These are phyloP conservation scores for Penicillium argentinense DNA, from an alignment of 495 filamentous ascomycete species.

Conservation along the genomic window DNA sequence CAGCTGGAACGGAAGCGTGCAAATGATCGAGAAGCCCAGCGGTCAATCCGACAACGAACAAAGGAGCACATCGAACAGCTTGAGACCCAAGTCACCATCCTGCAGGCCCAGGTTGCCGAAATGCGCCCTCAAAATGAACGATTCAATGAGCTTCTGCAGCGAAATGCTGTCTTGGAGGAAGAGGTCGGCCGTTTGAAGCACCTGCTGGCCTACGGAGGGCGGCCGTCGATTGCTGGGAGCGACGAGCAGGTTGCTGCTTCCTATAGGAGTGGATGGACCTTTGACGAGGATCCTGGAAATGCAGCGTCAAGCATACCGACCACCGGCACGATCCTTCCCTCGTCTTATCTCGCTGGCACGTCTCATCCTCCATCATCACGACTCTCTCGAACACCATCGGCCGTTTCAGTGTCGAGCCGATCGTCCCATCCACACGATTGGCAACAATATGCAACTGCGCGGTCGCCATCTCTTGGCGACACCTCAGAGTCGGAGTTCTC, in stretches of 20 bases:
- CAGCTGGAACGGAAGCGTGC: slow-evolving; percentile 63
- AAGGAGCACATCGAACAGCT: slow-evolving; percentile 59
- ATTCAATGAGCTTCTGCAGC: slow-evolving; percentile 49
- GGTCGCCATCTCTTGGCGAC: slow-evolving; percentile 20
- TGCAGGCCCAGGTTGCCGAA: slow-evolving; percentile 52
- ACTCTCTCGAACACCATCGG: slow-evolving; percentile 11
- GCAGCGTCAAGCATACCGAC: slow-evolving; percentile 4
- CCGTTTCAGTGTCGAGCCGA: slow-evolving; percentile 11
- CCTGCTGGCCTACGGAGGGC: slow-evolving; percentile 31
- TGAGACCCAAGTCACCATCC: slow-evolving; percentile 45
- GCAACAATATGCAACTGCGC: slow-evolving; percentile 18
- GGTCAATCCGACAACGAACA: slow-evolving; percentile 60
- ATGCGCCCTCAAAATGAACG: slow-evolving; percentile 47
- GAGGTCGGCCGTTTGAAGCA: slow-evolving; percentile 48
- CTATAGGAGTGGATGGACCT: slow-evolving; percentile 12
- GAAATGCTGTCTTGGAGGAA: slow-evolving; percentile 54
- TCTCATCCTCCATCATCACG: slow-evolving; percentile 9
- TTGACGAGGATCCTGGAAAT: slow-evolving; percentile 7
- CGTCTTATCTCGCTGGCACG: slow-evolving; percentile 14
- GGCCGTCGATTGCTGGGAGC: slow-evolving; percentile 7
- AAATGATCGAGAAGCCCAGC: slow-evolving; percentile 63
- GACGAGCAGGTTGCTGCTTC: slow-evolving; percentile 10
- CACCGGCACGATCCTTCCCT: slow-evolving; percentile 5
- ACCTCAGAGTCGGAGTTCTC: slow-evolving; percentile 16
- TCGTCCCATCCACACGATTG: slow-evolving; percentile 22